These are phyloP conservation scores for Blastobotrys ciferrii DNA, from an alignment of 1,139 yeast species.

Conservation along the genomic window DNA sequence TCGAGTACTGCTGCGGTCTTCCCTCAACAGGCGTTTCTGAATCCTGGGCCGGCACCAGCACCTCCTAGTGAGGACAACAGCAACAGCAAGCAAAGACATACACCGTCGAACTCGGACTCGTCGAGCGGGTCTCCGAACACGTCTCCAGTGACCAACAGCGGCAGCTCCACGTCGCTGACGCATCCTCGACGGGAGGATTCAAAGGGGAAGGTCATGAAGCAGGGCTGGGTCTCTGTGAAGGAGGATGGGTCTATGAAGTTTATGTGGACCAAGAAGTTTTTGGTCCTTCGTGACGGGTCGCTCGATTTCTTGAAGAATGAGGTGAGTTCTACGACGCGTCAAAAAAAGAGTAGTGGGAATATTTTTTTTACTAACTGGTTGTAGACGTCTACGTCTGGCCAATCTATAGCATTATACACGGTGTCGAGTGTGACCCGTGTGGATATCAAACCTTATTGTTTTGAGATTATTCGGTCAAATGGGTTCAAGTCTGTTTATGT, in stretches of 20 bases:
- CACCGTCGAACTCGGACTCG: slow-evolving; percentile 20
- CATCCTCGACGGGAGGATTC: slow-evolving; percentile 17
- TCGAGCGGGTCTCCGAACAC: slow-evolving; percentile 15
- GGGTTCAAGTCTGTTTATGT: slow-evolving; percentile 65
- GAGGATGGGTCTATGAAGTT: slow-evolving; percentile 80
- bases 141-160: slow-evolving; percentile 9
- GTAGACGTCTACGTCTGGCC: slow-evolving; percentile 29
- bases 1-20: slow-evolving; percentile 31
- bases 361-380: slow-evolving; percentile 11
- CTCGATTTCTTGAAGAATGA: slow-evolving; percentile 76
- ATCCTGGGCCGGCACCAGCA: slow-evolving; percentile 43
- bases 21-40: slow-evolving; percentile 38
- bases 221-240: slow-evolving; percentile 89
- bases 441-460: slow-evolving; percentile 66
- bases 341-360: background rate
- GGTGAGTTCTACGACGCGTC: slow-evolving; percentile 27
- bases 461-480: slow-evolving; percentile 67
- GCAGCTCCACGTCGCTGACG: slow-evolving; percentile 10
- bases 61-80: slow-evolving; percentile 33
- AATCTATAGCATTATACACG: slow-evolving; percentile 54
- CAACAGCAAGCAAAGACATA: slow-evolving; percentile 16
- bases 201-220: slow-evolving; percentile 27
- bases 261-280: slow-evolving; percentile 86
- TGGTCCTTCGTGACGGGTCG: slow-evolving; percentile 72
- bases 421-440: slow-evolving; percentile 58